These are phyloP conservation scores for Oenanthe javanica DNA, from an alignment of 140 eudicot genomes.

Conservation along the genomic window DNA sequence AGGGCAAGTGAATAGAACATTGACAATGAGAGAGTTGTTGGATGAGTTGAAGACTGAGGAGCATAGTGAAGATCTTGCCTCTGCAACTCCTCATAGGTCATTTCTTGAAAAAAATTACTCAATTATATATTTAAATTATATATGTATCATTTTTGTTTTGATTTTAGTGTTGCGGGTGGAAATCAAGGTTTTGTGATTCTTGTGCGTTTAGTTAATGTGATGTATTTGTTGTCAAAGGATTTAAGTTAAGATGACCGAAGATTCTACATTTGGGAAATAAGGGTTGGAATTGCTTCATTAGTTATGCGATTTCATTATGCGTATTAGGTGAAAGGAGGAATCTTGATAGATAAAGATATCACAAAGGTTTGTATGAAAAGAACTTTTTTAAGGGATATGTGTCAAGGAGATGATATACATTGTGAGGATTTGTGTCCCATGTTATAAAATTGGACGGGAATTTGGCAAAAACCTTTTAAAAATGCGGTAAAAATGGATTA, in stretches of 20 bases:
- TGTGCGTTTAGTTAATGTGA: too few species aligned
- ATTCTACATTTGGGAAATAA: too few species aligned
- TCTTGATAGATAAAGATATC: neutral
- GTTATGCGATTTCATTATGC: too few species aligned
- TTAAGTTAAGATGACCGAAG: neutral
- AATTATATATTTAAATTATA: too few species aligned
- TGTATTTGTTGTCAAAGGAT: too few species aligned
- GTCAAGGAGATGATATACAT: too few species aligned
- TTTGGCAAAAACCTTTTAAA: too few species aligned
- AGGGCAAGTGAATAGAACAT: slow-evolving; percentile 43
- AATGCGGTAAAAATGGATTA: neutral
- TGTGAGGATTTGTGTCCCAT: neutral
- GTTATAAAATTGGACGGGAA: neutral
- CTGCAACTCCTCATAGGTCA: slow-evolving; percentile 33
- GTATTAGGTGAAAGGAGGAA: neutral
- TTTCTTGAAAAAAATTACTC: neutral
- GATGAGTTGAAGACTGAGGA: slow-evolving; percentile 60
- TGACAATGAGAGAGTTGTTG: slow-evolving; percentile 70
- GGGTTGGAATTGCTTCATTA: neutral
- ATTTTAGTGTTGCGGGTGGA: neutral
- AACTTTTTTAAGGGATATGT: neutral
- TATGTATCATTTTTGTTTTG: too few species aligned
- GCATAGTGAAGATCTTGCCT: slow-evolving; percentile 20
- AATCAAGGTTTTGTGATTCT: too few species aligned
- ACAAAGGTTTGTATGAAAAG: neutral